phyloP scores from a whole-genome alignment of 2,329 filamentous ascomycete genomes.

The Penicillium sp. region DNA sequence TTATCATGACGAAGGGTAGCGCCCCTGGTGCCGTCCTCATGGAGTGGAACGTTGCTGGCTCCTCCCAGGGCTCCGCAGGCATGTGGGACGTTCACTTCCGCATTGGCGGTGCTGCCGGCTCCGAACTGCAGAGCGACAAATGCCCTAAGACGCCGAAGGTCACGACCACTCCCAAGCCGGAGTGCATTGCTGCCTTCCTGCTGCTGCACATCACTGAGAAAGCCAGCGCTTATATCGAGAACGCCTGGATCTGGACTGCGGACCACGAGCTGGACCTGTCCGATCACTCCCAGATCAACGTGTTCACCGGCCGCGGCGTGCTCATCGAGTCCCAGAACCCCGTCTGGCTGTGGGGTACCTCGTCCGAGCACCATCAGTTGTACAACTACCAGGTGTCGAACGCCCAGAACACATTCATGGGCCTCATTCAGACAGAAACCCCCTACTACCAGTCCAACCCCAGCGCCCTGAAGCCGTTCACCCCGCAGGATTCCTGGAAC shows the following conservation, averaged over 20 bases:
- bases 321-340: conserved; percentile 73
- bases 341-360: conserved; percentile 79
- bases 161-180: conserved; percentile 59
- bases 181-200: conserved; percentile 72
- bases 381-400: conserved; percentile 82
- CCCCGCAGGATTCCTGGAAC: conserved; percentile 34
- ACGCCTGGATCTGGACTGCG: conserved; percentile 85
- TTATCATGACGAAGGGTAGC: conserved; percentile 79
- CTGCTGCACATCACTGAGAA: conserved; percentile 56
- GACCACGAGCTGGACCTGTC: conserved; percentile 81
- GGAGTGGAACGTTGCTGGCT: conserved; percentile 79
- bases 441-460: conserved; percentile 83
- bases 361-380: conserved; percentile 58
- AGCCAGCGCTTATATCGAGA: conserved; percentile 75
- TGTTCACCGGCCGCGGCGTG: conserved; percentile 85
- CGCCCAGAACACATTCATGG: conserved; percentile 77
- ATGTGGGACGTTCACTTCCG: conserved; percentile 98
- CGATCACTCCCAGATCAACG: conserved; percentile 65
- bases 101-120: conserved; percentile 81
- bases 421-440: conserved; percentile 83
- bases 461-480: conserved; percentile 56
- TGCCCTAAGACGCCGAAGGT: conserved; percentile 73
- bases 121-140: conserved; percentile 72
- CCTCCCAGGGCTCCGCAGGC: conserved; percentile 63
- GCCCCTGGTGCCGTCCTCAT: conserved; percentile 85